Conservation (phyloP, 768 basidiomycete genomes). For the Coprinopsis sp. region DNA sequence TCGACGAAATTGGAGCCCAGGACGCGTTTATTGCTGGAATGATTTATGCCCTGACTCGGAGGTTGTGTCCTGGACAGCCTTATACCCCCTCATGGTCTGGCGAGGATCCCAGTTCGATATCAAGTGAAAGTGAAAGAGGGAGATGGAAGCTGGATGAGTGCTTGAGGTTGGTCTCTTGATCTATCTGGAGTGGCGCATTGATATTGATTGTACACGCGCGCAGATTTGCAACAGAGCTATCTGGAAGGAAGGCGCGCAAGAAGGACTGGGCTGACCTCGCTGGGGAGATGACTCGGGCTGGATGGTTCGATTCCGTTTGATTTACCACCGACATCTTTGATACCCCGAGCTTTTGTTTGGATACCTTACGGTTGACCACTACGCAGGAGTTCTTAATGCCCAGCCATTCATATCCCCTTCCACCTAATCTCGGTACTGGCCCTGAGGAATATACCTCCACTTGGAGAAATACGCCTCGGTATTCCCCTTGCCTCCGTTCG, state of each 20-base stretch:
- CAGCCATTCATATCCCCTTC: too few species aligned
- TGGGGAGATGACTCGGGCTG: conserved; percentile 67
- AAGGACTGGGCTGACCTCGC: conserved; percentile 64
- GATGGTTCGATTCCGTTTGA: conserved; percentile 57
- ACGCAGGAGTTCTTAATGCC: too few species aligned
- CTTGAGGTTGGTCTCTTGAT: conserved; percentile 46
- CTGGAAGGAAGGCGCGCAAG: conserved; percentile 67
- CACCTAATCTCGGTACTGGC: conserved; percentile 9
- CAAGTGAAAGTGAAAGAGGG: conserved; percentile 39
- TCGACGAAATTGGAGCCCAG: conserved; percentile 75
- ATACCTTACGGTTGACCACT: too few species aligned
- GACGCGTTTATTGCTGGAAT: conserved; percentile 85
- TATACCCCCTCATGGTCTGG: conserved; percentile 57
- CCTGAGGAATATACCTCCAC: conserved; percentile 17
- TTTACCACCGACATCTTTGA: too few species aligned
- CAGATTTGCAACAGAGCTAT: conserved; percentile 82
- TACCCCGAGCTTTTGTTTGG: too few species aligned
- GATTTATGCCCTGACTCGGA: conserved; percentile 75
- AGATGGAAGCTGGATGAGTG: conserved; percentile 83
- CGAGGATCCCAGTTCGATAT: conserved; percentile 25
- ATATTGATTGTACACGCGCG: neutral
- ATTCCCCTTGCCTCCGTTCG: conserved; percentile 12
- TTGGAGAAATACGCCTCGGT: conserved; percentile 12
- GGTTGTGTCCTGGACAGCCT: conserved; percentile 69
- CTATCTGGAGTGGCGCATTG: neutral